Conservation (phyloP, 129 eudicot genomes). For the Flaveria bidentis region DNA sequence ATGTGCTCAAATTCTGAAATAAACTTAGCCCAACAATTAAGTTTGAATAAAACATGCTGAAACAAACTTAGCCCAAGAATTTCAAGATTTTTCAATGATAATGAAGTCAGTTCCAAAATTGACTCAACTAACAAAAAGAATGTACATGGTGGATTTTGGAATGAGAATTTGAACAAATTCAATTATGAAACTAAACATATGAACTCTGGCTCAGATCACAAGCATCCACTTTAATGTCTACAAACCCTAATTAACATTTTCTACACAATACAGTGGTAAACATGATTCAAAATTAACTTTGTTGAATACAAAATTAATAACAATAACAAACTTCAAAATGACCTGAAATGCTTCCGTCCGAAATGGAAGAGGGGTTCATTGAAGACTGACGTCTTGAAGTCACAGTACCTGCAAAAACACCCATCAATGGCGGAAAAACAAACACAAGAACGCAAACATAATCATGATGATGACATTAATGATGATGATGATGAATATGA, state of each 20-base stretch:
- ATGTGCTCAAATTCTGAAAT: no score
- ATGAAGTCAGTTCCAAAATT: no score
- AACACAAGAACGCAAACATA: background rate
- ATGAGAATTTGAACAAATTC: no score
- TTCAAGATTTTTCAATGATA: no score
- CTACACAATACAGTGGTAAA: background rate
- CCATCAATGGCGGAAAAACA: background rate
- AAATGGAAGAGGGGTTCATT: slow-evolving; percentile 64
- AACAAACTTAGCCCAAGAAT: no score
- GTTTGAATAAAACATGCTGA: no score
- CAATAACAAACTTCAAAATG: background rate
- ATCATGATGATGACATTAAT: background rate
- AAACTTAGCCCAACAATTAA: no score
- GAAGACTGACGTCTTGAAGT: slow-evolving; percentile 59
- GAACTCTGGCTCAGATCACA: background rate
- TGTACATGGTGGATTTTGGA: no score
- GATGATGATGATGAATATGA: background rate
- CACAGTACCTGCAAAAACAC: slow-evolving; percentile 71
- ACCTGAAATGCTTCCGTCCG: slow-evolving; percentile 77
- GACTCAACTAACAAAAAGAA: no score
- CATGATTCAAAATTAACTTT: background rate
- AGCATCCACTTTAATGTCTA: no score
- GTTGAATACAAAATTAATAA: no score
- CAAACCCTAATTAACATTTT: background rate
- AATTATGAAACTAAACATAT: background rate